Percentiles rank a stretch among this genome's conserved stretches.
These are phyloP conservation scores for Paraglomus brasilianum DNA, from an alignment of 192 early-diverging fungal species.

Conservation along the genomic window DNA sequence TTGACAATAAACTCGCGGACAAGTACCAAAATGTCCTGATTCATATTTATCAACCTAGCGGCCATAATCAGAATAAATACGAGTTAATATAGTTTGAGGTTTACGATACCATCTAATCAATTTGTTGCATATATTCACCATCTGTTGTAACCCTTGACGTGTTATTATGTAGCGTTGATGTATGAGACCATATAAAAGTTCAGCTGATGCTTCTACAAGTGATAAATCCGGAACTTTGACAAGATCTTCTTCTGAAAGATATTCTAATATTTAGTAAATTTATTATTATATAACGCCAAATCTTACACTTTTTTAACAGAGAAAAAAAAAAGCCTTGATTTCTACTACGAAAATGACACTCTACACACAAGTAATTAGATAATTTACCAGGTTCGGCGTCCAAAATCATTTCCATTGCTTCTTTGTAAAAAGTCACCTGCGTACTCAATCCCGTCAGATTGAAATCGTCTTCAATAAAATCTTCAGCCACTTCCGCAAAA, in stretches of 20 bases:
- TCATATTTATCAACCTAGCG: slow-evolving; percentile 67
- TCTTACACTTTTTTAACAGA: slow-evolving; percentile 18
- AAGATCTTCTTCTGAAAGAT: slow-evolving; percentile 47
- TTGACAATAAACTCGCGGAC: slow-evolving; percentile 71
- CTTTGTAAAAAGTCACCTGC: slow-evolving; percentile 81
- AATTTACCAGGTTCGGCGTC: slow-evolving; percentile 71
- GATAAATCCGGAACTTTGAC: slow-evolving; percentile 68
- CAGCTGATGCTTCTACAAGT: slow-evolving; percentile 80
- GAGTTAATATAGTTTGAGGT: neutral
- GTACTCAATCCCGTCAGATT: slow-evolving; percentile 91
- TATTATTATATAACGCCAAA: neutral
- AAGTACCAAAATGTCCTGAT: slow-evolving; percentile 73
- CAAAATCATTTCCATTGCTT: slow-evolving; percentile 94
- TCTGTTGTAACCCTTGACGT: slow-evolving; percentile 77
- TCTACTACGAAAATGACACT: neutral
- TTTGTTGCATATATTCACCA: slow-evolving; percentile 49
- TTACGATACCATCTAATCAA: neutral
- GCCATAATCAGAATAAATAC: slow-evolving; percentile 47
- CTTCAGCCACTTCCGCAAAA: slow-evolving; percentile 73
- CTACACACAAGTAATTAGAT: neutral
- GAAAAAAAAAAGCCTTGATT: neutral
- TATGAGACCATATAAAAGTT: slow-evolving; percentile 91
- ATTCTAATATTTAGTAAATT: neutral
- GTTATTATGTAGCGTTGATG: slow-evolving; percentile 93
- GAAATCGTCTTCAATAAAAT: slow-evolving; percentile 94